A percentile compares a stretch with the other conserved stretches of the same genome.
phyloP scores from a whole-genome alignment of 2,329 filamentous ascomycete species.

The Penicillium sp. region DNA sequence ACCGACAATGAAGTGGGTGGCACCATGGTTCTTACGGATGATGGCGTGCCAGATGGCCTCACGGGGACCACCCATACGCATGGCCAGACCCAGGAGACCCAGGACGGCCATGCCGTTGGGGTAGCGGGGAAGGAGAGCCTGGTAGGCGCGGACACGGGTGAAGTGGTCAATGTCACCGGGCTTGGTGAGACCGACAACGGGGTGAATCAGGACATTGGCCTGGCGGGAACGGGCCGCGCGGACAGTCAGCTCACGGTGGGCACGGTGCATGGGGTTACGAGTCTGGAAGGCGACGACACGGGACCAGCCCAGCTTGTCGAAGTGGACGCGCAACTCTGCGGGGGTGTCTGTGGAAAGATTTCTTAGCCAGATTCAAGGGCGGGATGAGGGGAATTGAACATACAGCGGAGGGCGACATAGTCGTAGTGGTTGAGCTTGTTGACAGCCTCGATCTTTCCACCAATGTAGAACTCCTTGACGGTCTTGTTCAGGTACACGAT shows the following conservation, averaged over 20 bases:
- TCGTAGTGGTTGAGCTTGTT: conserved; percentile 98
- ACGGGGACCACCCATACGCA: conserved; percentile 98
- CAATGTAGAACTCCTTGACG: conserved; percentile 84
- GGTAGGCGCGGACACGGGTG: conserved; percentile 97
- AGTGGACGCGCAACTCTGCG: conserved; percentile 89
- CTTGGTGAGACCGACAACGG: conserved; percentile 97
- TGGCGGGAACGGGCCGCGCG: conserved; percentile 92
- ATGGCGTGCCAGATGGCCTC: conserved; percentile 99
- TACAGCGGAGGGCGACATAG: conserved; percentile 93
- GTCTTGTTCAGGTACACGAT: conserved; percentile 83
- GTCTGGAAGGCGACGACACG: conserved; percentile 99
- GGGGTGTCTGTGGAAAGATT: conserved; percentile 65
- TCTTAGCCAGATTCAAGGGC: conserved; percentile 1
- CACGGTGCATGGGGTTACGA: conserved; percentile 97
- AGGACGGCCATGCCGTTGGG: conserved; percentile 99
- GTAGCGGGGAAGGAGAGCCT: conserved; percentile 92
- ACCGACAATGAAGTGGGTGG: conserved; percentile 98
- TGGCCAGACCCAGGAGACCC: conserved; percentile 89
- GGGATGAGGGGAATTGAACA: conserved; percentile 36
- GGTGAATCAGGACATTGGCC: conserved; percentile 98
- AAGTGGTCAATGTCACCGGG: conserved; percentile 99
- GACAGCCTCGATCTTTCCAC: conserved; percentile 92
- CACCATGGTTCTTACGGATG: conserved; percentile 99
- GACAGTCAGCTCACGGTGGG: conserved; percentile 95
- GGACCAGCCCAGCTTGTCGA: conserved; percentile 99